Conservation (phyloP, 2,329 filamentous ascomycete genomes). For the Leptographium flavum region DNA sequence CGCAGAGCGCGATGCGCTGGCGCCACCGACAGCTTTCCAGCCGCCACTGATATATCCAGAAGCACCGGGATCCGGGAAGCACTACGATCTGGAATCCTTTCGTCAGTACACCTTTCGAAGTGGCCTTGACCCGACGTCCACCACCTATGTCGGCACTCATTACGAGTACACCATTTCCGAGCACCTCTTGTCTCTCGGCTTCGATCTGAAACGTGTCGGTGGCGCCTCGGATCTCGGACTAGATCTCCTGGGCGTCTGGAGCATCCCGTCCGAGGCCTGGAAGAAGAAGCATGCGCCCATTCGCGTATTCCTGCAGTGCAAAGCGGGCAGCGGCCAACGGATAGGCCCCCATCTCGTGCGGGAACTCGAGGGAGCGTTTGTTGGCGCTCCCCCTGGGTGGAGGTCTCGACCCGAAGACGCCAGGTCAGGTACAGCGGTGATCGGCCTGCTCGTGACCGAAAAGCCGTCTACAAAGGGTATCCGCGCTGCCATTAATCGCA, state of each 20-base stretch:
- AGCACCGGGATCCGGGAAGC: constrained; percentile 28
- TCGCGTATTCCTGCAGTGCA: constrained; percentile 52
- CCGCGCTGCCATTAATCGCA: constrained; percentile 53
- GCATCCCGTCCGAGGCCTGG: constrained; percentile 13
- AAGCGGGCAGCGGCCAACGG: constrained; percentile 34
- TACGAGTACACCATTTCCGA: constrained; percentile 59
- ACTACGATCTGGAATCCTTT: constrained; percentile 52
- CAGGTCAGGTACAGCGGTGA: constrained; percentile 32
- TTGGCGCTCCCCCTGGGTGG: constrained; percentile 61
- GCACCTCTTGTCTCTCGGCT: constrained; percentile 44
- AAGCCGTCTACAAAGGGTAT: constrained; percentile 65
- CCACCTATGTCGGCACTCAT: constrained; percentile 56
- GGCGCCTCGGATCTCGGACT: constrained; percentile 55
- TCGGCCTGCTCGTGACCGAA: constrained; percentile 59
- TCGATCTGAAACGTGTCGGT: constrained; percentile 51
- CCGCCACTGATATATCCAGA: constrained; percentile 27
- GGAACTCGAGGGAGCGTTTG: constrained; percentile 70
- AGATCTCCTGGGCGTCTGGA: constrained; percentile 61
- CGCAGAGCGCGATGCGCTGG: no score
- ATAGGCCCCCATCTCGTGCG: constrained; percentile 47
- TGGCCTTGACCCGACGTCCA: constrained; percentile 38
- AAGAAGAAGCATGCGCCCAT: constrained; percentile 17
- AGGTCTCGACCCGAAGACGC: constrained; percentile 16
- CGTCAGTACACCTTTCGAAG: constrained; percentile 45
- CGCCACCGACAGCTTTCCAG: no score